Evolutionary conservation across 805 yeast genomes (phyloP), one percentile per base, ranked within the genome.

Genomic region (Candida succiphila): DNA sequence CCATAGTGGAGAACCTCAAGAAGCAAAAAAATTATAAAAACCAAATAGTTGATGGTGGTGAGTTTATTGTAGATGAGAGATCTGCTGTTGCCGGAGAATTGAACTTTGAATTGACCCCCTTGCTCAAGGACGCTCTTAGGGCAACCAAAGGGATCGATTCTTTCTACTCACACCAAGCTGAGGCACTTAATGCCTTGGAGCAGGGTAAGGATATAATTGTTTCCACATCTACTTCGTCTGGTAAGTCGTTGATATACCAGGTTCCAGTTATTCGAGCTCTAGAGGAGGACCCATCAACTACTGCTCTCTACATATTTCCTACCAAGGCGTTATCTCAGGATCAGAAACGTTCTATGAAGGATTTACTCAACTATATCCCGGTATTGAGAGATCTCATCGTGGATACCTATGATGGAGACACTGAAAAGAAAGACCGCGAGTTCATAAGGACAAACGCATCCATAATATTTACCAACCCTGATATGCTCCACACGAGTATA

Each of bases 281-380:
- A 33, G 64, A 70, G 29, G 45, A 50, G 8, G 63, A 51, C 28
- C 58, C 60, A 9, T 60, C 58, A 22, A 45, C 70, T 4, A 83
- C 94, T 0, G 82, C 95, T 8, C 64, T 94, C 63, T 87, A 82
- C 46, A 77, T 92, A 10, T 92, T 92, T 46, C 99, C 99, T 2
- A 92, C 99, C 0, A 92, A 92, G 50, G 98, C 99, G 0, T 63
- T 92, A 33, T 97, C 99, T 0, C 98, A 92, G 50, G 98, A 92
- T 61, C 99, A 92, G 55, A 79, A 79, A 46, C 63, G 95, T 41
- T 76, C 94, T n/a, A 59, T 92, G 35, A 66, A 67, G 31, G 75
- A 70, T 17, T 56, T 82, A 9, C 56, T 80, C 29, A 56, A 65
- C 5, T 58, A 58, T 25, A 66, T 83, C 32, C 73, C 75, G 0